These are phyloP conservation scores for Gomphus bonarii DNA, from an alignment of 1,284 basidiomycete genomes.

Conservation along the genomic window DNA sequence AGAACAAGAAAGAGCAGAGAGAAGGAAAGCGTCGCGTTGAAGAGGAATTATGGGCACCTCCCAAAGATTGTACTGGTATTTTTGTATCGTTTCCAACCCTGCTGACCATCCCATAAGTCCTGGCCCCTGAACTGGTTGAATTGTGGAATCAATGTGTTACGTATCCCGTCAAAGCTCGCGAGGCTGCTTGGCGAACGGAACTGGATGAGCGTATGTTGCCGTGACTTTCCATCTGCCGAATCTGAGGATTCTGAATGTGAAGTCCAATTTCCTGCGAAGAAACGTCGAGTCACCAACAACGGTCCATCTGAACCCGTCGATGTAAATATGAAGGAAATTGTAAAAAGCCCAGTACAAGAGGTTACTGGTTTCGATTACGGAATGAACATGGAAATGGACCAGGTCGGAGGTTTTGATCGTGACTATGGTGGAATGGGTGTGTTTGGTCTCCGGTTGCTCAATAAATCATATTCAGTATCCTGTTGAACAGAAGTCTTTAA, in stretches of 20 bases:
- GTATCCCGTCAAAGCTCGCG: conserved; percentile 10
- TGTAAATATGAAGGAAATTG: neutral
- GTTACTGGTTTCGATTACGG: neutral
- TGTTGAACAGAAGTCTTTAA: neutral
- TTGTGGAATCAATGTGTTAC: conserved; percentile 47
- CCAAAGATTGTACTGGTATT: conserved; percentile 43
- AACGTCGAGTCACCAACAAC: neutral
- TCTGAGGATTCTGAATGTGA: neutral
- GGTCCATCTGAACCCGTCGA: neutral
- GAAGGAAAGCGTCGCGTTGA: conserved; percentile 43
- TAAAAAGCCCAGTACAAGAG: neutral
- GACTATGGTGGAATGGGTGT: conserved; percentile 1
- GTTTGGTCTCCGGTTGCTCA: neutral
- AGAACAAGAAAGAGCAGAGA: conserved; percentile 46
- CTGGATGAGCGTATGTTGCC: conserved; percentile 1
- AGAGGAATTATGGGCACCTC: conserved; percentile 58
- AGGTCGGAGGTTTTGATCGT: neutral
- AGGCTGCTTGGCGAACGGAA: conserved; percentile 1
- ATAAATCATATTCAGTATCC: neutral
- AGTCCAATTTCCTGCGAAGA: conserved; percentile 1
- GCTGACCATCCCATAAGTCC: conserved; percentile 33
- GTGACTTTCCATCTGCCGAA: neutral
- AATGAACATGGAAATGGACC: neutral
- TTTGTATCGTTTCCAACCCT: neutral
- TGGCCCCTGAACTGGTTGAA: conserved; percentile 48